Conservation (phyloP, 768 basidiomycete species). For the Xerocomus spinulosus region DNA sequence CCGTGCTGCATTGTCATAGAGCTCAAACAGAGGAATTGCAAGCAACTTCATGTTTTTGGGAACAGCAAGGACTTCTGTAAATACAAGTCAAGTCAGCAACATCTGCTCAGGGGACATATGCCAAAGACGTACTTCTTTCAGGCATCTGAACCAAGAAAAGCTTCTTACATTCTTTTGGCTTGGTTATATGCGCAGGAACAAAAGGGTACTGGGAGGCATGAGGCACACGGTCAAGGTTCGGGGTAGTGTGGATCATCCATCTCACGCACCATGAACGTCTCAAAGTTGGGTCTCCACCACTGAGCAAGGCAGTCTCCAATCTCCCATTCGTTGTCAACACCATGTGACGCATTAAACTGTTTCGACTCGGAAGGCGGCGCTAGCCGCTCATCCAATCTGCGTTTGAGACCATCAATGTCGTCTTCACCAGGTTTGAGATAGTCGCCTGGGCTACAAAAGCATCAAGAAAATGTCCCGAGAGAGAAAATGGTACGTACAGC, state of each 20-base stretch:
- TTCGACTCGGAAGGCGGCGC: constrained; percentile 68
- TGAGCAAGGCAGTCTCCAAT: constrained; percentile 95
- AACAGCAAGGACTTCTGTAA: constrained; percentile 86
- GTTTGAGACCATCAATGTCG: constrained; percentile 86
- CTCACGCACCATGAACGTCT: constrained; percentile 90
- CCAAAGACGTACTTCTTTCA: constrained; percentile 66
- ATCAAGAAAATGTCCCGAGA: background rate
- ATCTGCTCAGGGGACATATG: background rate
- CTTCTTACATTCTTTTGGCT: constrained; percentile 98
- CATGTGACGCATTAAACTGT: constrained; percentile 75
- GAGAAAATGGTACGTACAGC: constrained; percentile 53
- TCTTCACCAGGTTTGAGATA: constrained; percentile 96
- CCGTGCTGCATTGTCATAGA: constrained; percentile 96
- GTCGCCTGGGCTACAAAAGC: constrained; percentile 76
- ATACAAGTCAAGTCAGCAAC: background rate
- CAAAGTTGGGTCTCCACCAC: constrained; percentile 98
- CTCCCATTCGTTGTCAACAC: constrained; percentile 89
- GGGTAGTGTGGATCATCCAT: background rate
- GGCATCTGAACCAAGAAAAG: constrained; percentile 95
- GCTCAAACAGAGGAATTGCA: constrained; percentile 92
- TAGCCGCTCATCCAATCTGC: constrained; percentile 83
- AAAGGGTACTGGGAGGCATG: constrained; percentile 70
- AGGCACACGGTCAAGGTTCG: background rate
- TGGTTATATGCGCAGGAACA: constrained; percentile 91
- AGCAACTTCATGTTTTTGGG: constrained; percentile 99